Percentiles rank a stretch among this genome's conserved stretches.
These are phyloP conservation scores for Larix kaempferi DNA, from an alignment of 75 land plant genomes.

Conservation along the genomic window DNA sequence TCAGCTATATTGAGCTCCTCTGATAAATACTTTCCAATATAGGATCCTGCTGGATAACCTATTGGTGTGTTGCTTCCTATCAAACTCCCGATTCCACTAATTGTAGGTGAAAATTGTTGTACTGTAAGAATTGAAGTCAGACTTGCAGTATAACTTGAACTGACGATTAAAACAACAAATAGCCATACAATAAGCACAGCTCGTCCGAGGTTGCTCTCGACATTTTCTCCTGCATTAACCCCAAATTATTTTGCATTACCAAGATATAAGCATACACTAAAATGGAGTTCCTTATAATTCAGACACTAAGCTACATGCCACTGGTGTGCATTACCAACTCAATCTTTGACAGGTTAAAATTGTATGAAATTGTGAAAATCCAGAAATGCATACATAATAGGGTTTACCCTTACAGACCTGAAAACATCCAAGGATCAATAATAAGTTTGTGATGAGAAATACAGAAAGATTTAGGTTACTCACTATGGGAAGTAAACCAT, in stretches of 20 bases:
- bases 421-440: no score
- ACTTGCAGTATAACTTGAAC: constrained; percentile 56
- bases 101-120: constrained; percentile 33
- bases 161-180: constrained; percentile 46
- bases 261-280: not conserved
- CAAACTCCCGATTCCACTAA: constrained; percentile 31
- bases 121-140: constrained; percentile 62
- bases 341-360: not conserved
- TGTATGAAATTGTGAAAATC: not conserved
- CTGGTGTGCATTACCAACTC: not conserved
- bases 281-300: not conserved
- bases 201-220: constrained; percentile 30
- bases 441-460: not conserved
- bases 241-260: not conserved
- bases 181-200: constrained; percentile 52
- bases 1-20: constrained; percentile 18
- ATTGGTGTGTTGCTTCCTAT: constrained; percentile 32
- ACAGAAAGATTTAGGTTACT: not conserved
- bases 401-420: not conserved
- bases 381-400: not conserved
- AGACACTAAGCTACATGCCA: not conserved
- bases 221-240: constrained; percentile 36
- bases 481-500: not conserved
- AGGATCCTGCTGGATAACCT: constrained; percentile 44
- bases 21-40: constrained; percentile 25